A percentile compares a stretch with the other conserved stretches of the same genome.
Evolutionary conservation across 1,284 basidiomycete species (phyloP).

Genomic region (Cutaneotrichosporon sp.): DNA sequence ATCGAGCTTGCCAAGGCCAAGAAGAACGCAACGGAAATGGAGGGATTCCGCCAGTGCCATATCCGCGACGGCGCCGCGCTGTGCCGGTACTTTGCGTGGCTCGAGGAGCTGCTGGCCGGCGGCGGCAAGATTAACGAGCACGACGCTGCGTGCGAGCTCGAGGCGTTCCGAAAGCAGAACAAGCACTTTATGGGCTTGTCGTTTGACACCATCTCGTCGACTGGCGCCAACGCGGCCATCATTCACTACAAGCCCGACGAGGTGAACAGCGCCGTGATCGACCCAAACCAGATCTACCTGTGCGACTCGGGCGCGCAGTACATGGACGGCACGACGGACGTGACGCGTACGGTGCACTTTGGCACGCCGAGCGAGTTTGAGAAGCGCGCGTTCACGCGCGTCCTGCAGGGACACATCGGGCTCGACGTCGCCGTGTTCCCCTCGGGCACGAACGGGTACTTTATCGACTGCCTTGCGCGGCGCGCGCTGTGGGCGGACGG

Average conservation of each 20-base stretch:
- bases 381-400: conserved; percentile 83
- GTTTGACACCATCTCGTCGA: conserved; percentile 87
- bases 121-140: conserved; percentile 71
- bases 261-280: conserved; percentile 67
- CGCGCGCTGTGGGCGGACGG: conserved; percentile 86
- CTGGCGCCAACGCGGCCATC: conserved; percentile 82
- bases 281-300: conserved; percentile 78
- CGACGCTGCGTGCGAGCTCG: conserved; percentile 71
- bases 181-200: conserved; percentile 79
- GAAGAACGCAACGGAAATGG: conserved; percentile 80
- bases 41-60: conserved; percentile 84
- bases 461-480: conserved; percentile 71
- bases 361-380: conserved; percentile 76
- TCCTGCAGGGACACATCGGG: conserved; percentile 45
- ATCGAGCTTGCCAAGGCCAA: conserved; percentile 79
- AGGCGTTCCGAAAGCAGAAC: conserved; percentile 73
- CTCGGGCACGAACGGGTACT: conserved; percentile 63
- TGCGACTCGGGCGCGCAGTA: conserved; percentile 95
- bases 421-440: conserved; percentile 80
- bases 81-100: conserved; percentile 83
- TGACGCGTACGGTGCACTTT: conserved; percentile 89
- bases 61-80: conserved; percentile 87
- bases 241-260: conserved; percentile 87
- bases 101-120: conserved; percentile 71
- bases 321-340: conserved; percentile 85